Evolutionary conservation across 305 asterid genomes (phyloP), one percentile per base, ranked within the genome.

Genomic region (Solanum hybrid): DNA sequence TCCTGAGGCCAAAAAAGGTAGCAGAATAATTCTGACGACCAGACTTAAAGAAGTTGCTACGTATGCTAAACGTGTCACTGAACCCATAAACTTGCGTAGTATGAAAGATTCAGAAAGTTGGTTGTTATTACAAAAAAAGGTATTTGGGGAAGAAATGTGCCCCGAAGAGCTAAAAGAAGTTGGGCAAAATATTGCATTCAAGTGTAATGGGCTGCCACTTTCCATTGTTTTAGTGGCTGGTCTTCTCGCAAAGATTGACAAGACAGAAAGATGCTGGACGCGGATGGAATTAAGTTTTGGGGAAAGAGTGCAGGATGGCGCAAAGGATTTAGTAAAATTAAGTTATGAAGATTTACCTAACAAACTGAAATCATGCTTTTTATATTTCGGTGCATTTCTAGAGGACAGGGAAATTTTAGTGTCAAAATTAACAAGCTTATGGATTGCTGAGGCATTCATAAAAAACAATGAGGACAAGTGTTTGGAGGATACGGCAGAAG

Each of bases 271-370:
- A n/a, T 26, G 76, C 13, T 90, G 91, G 89, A 81, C 24, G 10
- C 75, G 72, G 31, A 22, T 78, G 37, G 37, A 82, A 26, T 15
- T 82, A 82, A 39, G 87, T 38, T 82, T 82, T 38, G 72, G 26
- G 32, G 87, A 29, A 41, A 29, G 20, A 41, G 32, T 82, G 24
- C 87, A 26, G 70, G 72, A 29, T 82, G 87, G 70, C 14, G n/a
- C 87, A 82, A 82, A 82, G 36, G 89, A 87, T 36, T 75, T 91
- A 33, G 34, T 91, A 70, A 90, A 92, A 24, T 89, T 91, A 29
- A 91, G 94, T 78, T 94, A 91, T 86, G 26, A 79, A 7, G 79
- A 91, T 89, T 89, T 94, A 17, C 92, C 93, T 2, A 26, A 65
- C 24, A 82, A 79, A 68, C 87, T 92, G 86, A 91, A 92, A 72